Conservation (phyloP, 495 filamentous ascomycete species). For the Aspergillus taichungensis region DNA sequence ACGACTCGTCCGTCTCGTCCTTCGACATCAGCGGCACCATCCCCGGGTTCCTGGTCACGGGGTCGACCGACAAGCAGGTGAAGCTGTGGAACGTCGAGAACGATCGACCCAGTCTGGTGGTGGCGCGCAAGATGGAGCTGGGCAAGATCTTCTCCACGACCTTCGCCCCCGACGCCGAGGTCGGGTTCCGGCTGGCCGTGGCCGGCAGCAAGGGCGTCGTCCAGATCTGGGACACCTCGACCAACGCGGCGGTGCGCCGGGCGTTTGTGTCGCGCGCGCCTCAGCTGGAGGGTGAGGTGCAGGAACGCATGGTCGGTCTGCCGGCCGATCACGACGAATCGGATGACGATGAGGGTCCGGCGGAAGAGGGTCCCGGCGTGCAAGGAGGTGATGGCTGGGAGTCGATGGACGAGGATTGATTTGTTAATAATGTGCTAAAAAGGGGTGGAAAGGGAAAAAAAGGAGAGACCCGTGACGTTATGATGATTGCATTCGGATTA, state of each 20-base stretch:
- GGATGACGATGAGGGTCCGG: slow-evolving; percentile 49
- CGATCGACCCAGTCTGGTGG: slow-evolving; percentile 74
- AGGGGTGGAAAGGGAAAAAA: neutral
- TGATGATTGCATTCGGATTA: neutral
- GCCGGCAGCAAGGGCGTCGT: slow-evolving; percentile 92
- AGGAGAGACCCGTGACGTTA: neutral
- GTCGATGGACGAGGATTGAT: slow-evolving; percentile 80
- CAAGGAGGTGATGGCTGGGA: slow-evolving; percentile 59
- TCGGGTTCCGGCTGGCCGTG: slow-evolving; percentile 84
- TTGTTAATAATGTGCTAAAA: neutral
- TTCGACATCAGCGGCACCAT: slow-evolving; percentile 86
- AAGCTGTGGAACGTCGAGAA: slow-evolving; percentile 92
- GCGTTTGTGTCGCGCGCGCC: slow-evolving; percentile 70
- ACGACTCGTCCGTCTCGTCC: slow-evolving; percentile 87
- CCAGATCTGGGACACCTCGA: slow-evolving; percentile 94
- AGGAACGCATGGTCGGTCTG: slow-evolving; percentile 70
- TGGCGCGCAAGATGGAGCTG: slow-evolving; percentile 81
- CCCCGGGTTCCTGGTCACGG: slow-evolving; percentile 87
- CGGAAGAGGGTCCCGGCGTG: slow-evolving; percentile 42
- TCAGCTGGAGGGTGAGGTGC: slow-evolving; percentile 48
- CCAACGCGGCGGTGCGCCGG: slow-evolving; percentile 80
- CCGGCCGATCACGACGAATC: slow-evolving; percentile 56
- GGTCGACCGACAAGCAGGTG: slow-evolving; percentile 83
- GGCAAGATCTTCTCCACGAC: slow-evolving; percentile 87
- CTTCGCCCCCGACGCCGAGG: slow-evolving; percentile 83